Evolutionary conservation across 306 rosid species (phyloP).

Genomic region (Vicia faba): DNA sequence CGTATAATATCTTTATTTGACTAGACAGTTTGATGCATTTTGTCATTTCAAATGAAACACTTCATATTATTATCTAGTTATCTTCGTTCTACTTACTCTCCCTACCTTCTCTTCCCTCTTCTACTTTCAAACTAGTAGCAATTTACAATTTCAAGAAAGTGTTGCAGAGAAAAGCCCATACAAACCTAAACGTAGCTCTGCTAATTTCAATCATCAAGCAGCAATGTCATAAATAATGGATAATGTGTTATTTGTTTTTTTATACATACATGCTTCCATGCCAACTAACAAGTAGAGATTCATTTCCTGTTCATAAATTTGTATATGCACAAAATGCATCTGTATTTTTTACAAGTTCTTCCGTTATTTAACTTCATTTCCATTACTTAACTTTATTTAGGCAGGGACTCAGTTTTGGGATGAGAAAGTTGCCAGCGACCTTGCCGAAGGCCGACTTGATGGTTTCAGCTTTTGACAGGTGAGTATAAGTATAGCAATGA

Average conservation of each 20-base stretch:
- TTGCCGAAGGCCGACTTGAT: conserved; percentile 81
- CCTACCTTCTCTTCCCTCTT: not conserved
- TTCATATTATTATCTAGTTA: conserved; percentile 19
- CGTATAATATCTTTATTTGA: conserved; percentile 21
- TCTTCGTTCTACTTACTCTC: conserved; percentile 1
- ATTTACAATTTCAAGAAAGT: too few species aligned
- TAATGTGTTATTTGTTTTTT: too few species aligned
- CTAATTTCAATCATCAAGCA: conserved; percentile 18
- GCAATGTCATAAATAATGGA: not conserved
- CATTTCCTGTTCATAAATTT: too few species aligned
- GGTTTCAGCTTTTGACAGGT: conserved; percentile 92
- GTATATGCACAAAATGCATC: not conserved
- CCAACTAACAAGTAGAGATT: too few species aligned
- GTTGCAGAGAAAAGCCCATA: too few species aligned
- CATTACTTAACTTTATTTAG: conserved; percentile 45
- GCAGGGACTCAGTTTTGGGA: conserved; percentile 99
- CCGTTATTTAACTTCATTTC: conserved; percentile 29
- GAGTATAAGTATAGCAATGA: conserved; percentile 16
- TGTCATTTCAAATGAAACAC: conserved; percentile 23
- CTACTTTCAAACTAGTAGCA: too few species aligned
- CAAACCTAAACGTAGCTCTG: too few species aligned
- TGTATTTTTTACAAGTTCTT: conserved; percentile 7
- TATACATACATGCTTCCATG: too few species aligned
- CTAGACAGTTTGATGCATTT: not conserved
- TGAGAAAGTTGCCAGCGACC: conserved; percentile 85